These are phyloP conservation scores for Diaporthe helianthi DNA, from an alignment of 2,329 filamentous ascomycete species.

Conservation along the genomic window DNA sequence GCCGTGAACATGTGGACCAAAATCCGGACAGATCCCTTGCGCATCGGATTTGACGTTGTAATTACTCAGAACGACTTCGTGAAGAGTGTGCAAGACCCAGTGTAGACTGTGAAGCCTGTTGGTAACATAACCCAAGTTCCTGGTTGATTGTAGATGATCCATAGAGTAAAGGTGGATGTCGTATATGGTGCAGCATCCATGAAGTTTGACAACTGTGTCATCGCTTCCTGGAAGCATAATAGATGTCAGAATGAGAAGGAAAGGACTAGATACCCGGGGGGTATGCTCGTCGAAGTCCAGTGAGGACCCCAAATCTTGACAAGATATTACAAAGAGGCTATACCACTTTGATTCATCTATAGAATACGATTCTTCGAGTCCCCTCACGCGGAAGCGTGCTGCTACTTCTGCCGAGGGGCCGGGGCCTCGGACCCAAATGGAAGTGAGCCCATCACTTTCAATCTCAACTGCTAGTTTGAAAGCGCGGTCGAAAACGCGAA, in stretches of 20 bases:
- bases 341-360: not conserved
- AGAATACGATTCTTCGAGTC: fast-evolving
- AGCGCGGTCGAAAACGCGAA: not conserved
- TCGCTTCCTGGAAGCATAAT: not conserved
- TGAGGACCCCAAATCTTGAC: not conserved
- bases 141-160: not conserved
- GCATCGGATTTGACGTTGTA: not conserved
- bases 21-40: not conserved
- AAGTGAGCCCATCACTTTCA: not conserved
- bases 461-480: not conserved
- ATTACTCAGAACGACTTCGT: too few species aligned
- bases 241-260: not conserved
- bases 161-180: not conserved
- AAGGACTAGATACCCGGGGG: fast-evolving
- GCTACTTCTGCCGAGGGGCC: not conserved
- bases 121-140: not conserved
- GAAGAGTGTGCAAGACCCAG: not conserved
- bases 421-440: not conserved
- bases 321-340: not conserved
- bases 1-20: not conserved
- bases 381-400: not conserved
- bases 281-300: not conserved
- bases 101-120: not conserved
- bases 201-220: not conserved
- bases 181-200: not conserved